Conservation (phyloP, 306 rosid genomes). For the Fagus sylvatica region DNA sequence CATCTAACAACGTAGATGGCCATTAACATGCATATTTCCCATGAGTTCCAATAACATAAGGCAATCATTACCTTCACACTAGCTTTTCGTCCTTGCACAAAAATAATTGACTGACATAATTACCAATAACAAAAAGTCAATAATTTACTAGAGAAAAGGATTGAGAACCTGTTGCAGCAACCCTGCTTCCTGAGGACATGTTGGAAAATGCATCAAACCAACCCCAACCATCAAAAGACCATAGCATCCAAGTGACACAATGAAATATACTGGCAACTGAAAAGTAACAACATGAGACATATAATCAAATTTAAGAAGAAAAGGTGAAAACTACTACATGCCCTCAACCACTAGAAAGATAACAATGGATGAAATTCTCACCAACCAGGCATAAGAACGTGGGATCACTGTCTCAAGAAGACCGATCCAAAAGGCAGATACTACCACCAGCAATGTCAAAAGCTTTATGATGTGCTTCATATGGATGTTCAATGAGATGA, state of each 20-base stretch:
- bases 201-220: conserved; percentile 54
- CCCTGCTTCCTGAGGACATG: conserved; percentile 51
- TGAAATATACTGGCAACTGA: conserved; percentile 51
- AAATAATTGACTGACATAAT: no score
- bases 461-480: conserved; percentile 56
- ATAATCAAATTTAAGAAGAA: no score
- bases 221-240: conserved; percentile 57
- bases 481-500: no score
- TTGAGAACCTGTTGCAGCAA: conserved; percentile 40
- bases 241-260: conserved; percentile 56
- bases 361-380: conserved; percentile 13
- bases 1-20: no score
- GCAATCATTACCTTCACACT: no score
- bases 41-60: no score
- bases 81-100: no score
- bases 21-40: no score
- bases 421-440: conserved; percentile 52
- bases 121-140: no score
- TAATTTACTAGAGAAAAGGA: no score
- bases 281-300: neutral
- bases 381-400: conserved; percentile 45
- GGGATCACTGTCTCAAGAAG: conserved; percentile 40
- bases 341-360: no score
- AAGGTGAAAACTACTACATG: no score
- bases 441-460: conserved; percentile 31